Base-by-base conservation (phyloP, 2,329 filamentous ascomycete genomes). In the Colletotrichum sp. region DNA sequence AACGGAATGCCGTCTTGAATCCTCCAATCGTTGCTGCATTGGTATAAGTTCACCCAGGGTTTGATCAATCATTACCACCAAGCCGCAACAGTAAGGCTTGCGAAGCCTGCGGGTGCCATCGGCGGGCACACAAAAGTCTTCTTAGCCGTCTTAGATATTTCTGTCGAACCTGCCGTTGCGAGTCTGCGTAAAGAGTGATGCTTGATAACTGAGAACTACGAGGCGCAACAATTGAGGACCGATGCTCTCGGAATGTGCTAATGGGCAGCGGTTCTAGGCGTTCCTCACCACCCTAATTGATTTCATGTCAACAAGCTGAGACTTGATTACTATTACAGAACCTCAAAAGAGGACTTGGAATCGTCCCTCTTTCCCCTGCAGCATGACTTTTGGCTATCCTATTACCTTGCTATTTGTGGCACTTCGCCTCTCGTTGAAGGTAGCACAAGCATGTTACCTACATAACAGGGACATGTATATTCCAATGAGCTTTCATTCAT, bases 381-480 rank as follows among this genome's bases (percentile, higher is more conserved):
- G 9, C 3, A n/a, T 44, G 18, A n/a, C 1, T n/a, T 18, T 44
- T n/a, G 39, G 39, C 39, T n/a, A 12, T 4, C 18, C 4, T 16
- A 36, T 4, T 16, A 39, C 34, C 18, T 1, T 44, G 1, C 9
- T 7, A n/a, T 12, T 0, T 44, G 3, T n/a, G 39, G 18, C 39
- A 12, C 1, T n/a, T 44, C 18, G 9, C 39, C 39, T 44, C 18
- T 44, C 39, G 18, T 44, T 44, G 18, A 12, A 44, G 0, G 39
- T n/a, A 44, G 39, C 18, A n/a, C 18, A 44, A 2, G 3, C 18
- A 44, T 6, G 39, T 44, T 6, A 7, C 16, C 39, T 44, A 44
- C 3, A n/a, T 44, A 2, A 8, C 15, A 16, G 7, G 36, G 15
- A 10, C 39, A 1, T 0, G 39, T 3, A 6, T n/a, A n/a, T 44